A percentile compares a stretch with the other conserved stretches of the same genome.
Conservation (phyloP, 176 grass and related monocot genomes). For the Eragrostis nindensis region DNA sequence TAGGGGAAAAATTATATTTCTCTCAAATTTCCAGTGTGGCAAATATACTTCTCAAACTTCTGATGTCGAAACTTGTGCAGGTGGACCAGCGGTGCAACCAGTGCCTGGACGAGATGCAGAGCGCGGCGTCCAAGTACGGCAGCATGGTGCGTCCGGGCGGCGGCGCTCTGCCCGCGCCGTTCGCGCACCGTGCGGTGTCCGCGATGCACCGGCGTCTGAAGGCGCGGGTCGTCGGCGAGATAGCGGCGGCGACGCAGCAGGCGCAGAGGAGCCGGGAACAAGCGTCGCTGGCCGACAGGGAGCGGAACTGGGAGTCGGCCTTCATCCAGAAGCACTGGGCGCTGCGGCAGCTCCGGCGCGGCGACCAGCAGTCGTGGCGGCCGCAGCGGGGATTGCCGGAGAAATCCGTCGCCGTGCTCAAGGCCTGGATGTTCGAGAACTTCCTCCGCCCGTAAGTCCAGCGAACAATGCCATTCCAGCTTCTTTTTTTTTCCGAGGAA, state of each 20-base stretch:
- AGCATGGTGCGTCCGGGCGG: conserved; percentile 40
- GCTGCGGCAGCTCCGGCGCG: conserved; percentile 65
- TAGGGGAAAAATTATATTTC: too few relatives aligned
- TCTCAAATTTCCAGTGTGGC: too few relatives aligned
- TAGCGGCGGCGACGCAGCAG: conserved; percentile 36
- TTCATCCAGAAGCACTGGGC: conserved; percentile 98
- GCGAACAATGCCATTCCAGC: not conserved
- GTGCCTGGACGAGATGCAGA: conserved; percentile 74
- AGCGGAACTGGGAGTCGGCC: conserved; percentile 74
- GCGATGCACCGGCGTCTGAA: conserved; percentile 53
- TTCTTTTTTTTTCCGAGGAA: too few relatives aligned
- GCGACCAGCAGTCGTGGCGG: conserved; percentile 76
- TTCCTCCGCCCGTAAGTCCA: conserved; percentile 90
- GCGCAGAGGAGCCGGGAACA: not conserved
- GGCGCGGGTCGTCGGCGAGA: conserved; percentile 55
- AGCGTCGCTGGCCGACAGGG: conserved; percentile 34
- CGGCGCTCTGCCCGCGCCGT: conserved; percentile 32
- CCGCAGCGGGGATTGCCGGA: conserved; percentile 88
- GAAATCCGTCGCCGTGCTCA: conserved; percentile 90
- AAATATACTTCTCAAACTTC: too few relatives aligned
- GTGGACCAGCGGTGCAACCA: conserved; percentile 76
- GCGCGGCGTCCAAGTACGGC: conserved; percentile 52
- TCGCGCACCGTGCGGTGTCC: conserved; percentile 48
- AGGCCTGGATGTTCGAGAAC: conserved; percentile 97
- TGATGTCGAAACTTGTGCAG: conserved; percentile 41